Evolutionary conservation across 495 filamentous ascomycete genomes (phyloP).

Genomic region (Emericellopsis terricola): DNA sequence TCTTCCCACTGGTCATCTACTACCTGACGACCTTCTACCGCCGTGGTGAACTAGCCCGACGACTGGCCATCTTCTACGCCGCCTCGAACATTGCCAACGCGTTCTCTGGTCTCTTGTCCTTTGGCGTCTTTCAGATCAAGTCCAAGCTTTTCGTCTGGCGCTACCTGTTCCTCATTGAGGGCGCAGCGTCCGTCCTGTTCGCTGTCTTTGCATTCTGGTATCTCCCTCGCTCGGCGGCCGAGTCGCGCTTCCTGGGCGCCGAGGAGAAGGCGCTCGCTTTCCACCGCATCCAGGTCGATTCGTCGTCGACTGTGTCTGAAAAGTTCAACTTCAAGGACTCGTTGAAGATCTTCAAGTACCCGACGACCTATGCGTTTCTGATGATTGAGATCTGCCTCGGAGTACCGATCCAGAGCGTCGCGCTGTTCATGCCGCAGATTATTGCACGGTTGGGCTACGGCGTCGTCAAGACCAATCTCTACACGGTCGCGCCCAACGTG

Average conservation of each 20-base stretch:
- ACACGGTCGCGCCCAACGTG: constrained; percentile 58
- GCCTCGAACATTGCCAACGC: constrained; percentile 57
- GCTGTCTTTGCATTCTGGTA: constrained; percentile 52
- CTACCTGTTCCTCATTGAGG: constrained; percentile 67
- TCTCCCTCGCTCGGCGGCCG: constrained; percentile 43
- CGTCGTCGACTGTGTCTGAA: constrained; percentile 53
- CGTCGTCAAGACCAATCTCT: constrained; percentile 56
- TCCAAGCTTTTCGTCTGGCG: constrained; percentile 37
- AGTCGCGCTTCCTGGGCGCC: constrained; percentile 42
- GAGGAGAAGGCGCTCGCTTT: constrained; percentile 54
- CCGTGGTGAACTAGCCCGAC: constrained; percentile 55
- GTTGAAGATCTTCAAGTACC: constrained; percentile 42
- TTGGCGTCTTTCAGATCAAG: constrained; percentile 59
- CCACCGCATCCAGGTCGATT: constrained; percentile 57
- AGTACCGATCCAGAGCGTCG: constrained; percentile 53
- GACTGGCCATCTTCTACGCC: constrained; percentile 64
- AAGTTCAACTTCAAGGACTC: constrained; percentile 48
- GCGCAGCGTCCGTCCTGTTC: constrained; percentile 42
- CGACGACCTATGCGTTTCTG: constrained; percentile 43
- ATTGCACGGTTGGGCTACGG: constrained; percentile 41
- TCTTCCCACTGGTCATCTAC: constrained; percentile 50
- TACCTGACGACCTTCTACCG: constrained; percentile 46
- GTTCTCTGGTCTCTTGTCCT: constrained; percentile 56
- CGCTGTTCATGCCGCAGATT: constrained; percentile 60
- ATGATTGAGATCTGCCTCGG: constrained; percentile 58